Percentiles rank a stretch among this genome's conserved stretches.
phyloP scores from a whole-genome alignment of 352 stramenopile species.

The Salisapilia sapeloensis region DNA sequence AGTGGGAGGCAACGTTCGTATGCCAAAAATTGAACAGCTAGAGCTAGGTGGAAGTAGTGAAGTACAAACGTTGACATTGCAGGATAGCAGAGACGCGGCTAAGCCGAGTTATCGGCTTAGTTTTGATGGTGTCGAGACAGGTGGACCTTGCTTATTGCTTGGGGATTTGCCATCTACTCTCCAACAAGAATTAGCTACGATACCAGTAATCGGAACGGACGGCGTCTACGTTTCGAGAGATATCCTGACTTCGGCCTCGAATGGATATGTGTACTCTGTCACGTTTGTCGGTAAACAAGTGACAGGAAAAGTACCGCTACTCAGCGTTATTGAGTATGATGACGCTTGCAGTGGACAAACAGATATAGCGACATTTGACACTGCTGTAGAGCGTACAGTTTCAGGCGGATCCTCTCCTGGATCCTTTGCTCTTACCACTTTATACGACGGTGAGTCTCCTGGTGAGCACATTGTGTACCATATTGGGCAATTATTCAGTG shows the following conservation, averaged over 20 bases:
- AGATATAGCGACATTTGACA: neutral
- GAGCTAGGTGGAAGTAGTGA: conserved; percentile 37
- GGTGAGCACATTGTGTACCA: conserved; percentile 25
- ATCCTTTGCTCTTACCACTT: conserved; percentile 19
- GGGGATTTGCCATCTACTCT: conserved; percentile 8
- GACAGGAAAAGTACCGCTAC: conserved; percentile 21
- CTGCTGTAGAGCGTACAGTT: neutral
- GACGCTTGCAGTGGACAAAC: neutral
- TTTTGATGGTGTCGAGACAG: conserved; percentile 19
- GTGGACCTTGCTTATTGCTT: conserved; percentile 16
- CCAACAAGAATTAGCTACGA: conserved; percentile 7
- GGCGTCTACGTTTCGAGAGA: conserved; percentile 34
- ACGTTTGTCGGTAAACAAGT: conserved; percentile 51
- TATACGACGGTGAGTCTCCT: conserved; percentile 39
- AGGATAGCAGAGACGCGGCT: conserved; percentile 8
- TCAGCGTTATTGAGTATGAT: conserved; percentile 9
- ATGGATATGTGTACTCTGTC: conserved; percentile 40
- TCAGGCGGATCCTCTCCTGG: conserved; percentile 11
- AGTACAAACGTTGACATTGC: conserved; percentile 30
- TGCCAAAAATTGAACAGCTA: conserved; percentile 20
- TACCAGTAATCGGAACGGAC: conserved; percentile 14
- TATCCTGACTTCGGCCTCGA: conserved; percentile 13
- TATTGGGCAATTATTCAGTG: conserved; percentile 47
- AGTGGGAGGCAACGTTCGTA: conserved; percentile 18
- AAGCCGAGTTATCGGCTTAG: conserved; percentile 8